Base-by-base conservation (phyloP, 2,329 filamentous ascomycete species). In the Penicillium sp. region DNA sequence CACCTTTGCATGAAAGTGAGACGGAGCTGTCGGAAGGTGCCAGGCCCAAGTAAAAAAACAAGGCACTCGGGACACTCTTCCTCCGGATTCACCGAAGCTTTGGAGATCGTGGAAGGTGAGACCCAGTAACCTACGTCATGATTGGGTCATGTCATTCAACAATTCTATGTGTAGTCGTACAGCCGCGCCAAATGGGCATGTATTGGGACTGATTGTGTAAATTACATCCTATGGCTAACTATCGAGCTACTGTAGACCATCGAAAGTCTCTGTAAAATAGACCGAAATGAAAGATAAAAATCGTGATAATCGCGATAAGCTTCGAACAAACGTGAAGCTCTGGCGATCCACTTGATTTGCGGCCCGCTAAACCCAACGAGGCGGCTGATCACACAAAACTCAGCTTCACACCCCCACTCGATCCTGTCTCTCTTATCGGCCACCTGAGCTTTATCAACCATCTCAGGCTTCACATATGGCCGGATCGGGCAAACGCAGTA, bases 401-500 rank as follows among this genome's bases (percentile, higher is more conserved):
- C 50, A 35, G 41, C 44, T 27, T 41, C 42, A 52, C 20, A 23
- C 42, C 47, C 37, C 47, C 47, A 44, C 37, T 35, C 28, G 27
- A 10, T 28, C 31, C 47, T 42, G 45, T 33, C 47, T 41, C 28
- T 44, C 28, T 44, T 41, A 49, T 44, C 42, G 29, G 27, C 23
- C 29, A 42, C 23, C 27, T 23, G 43, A 37, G 37, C 29, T 49
- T 40, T 41, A 31, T 35, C 37, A 24, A 28, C 15, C 29, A 23
- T 35, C 33, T 42, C n/a, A 24, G 12, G 18, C 28, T 29, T 28
- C 10, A 35, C 41, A 33, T 42, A 67, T 67, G 63, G 55, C 62
- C 37, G 58, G 55, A 50, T 38, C 51, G 27, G 64, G 50, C 25
- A 70, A 70, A 53, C 57, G 67, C 62, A 54, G 54, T 38, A 68